Evolutionary conservation across 2,329 filamentous ascomycete species (phyloP).

Genomic region (Conoideocrella luteorostrata): DNA sequence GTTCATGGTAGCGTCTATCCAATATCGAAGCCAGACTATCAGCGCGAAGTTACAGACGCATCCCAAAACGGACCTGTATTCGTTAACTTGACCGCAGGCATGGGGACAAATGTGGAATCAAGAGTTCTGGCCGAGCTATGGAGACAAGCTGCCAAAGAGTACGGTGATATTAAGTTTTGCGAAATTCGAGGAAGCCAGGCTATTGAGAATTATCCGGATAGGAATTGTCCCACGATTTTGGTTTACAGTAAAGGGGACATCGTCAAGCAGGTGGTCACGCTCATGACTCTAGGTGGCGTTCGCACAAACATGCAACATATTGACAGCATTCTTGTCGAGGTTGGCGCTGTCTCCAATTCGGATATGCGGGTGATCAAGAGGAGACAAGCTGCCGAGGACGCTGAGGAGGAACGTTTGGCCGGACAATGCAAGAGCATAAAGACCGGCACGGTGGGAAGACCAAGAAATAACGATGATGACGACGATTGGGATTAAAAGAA

Average conservation of each 20-base stretch:
- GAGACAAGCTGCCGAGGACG: constrained; percentile 53
- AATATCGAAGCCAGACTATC: constrained; percentile 89
- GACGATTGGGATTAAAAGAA: constrained; percentile 57
- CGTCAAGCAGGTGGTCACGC: constrained; percentile 82
- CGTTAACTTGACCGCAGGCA: constrained; percentile 74
- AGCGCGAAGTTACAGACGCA: constrained; percentile 83
- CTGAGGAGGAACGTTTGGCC: constrained; percentile 48
- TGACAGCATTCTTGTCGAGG: constrained; percentile 72
- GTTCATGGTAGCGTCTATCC: constrained; percentile 89
- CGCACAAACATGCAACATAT: constrained; percentile 67
- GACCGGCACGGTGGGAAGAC: constrained; percentile 41
- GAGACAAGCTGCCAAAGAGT: constrained; percentile 75
- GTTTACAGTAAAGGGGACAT: constrained; percentile 93
- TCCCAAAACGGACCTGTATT: constrained; percentile 64
- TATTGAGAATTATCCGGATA: constrained; percentile 93
- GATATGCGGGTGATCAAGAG: constrained; percentile 71
- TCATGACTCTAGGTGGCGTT: constrained; percentile 70
- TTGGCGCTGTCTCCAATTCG: constrained; percentile 71
- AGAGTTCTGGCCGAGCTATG: constrained; percentile 78
- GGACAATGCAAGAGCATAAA: constrained; percentile 39
- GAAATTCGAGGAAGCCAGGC: constrained; percentile 89
- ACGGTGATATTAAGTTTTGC: constrained; percentile 94
- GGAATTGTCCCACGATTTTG: constrained; percentile 88
- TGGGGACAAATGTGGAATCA: constrained; percentile 78
- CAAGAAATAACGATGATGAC: constrained; percentile 37